Conservation (phyloP, 2,329 filamentous ascomycete species). For the Aureobasidium melanogenum region DNA sequence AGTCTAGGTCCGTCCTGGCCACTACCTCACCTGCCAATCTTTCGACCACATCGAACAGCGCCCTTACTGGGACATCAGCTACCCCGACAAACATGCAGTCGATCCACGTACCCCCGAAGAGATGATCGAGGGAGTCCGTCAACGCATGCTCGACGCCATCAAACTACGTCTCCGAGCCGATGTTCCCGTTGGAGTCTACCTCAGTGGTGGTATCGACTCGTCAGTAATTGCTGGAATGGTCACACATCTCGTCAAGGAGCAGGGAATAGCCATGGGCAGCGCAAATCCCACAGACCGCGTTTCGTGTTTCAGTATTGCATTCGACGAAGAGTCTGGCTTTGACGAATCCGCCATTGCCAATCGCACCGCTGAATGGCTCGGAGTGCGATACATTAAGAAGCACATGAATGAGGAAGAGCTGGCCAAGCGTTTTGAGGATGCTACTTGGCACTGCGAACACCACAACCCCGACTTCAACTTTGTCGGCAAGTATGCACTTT, state of each 20-base stretch:
- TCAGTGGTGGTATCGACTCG: slow-evolving; percentile 51
- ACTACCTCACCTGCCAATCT: slow-evolving; percentile 34
- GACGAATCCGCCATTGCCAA: slow-evolving; percentile 44
- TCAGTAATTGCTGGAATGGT: slow-evolving; percentile 50
- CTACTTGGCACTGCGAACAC: slow-evolving; percentile 38
- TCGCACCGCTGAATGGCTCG: slow-evolving; percentile 40
- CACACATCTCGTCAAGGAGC: slow-evolving; percentile 40
- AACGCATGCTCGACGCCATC: slow-evolving; percentile 43
- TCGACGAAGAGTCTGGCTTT: slow-evolving; percentile 39
- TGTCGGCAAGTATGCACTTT: slow-evolving; percentile 44
- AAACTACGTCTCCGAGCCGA: slow-evolving; percentile 47
- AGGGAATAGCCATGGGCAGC: slow-evolving; percentile 40
- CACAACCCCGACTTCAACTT: slow-evolving; percentile 44
- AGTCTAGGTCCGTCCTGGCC: slow-evolving; percentile 34
- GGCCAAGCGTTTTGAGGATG: slow-evolving; percentile 35
- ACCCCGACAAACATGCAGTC: slow-evolving; percentile 37
- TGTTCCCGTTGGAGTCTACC: slow-evolving; percentile 49
- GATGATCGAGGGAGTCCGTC: slow-evolving; percentile 42
- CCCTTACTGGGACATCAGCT: slow-evolving; percentile 47
- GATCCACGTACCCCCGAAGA: slow-evolving; percentile 42
- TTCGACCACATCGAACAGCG: slow-evolving; percentile 31
- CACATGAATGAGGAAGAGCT: slow-evolving; percentile 37
- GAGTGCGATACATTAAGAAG: slow-evolving; percentile 36
- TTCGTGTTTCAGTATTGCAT: slow-evolving; percentile 45
- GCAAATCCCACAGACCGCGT: slow-evolving; percentile 31